These are phyloP conservation scores for Arthromyces matolae DNA, from an alignment of 768 basidiomycete genomes.

Conservation along the genomic window DNA sequence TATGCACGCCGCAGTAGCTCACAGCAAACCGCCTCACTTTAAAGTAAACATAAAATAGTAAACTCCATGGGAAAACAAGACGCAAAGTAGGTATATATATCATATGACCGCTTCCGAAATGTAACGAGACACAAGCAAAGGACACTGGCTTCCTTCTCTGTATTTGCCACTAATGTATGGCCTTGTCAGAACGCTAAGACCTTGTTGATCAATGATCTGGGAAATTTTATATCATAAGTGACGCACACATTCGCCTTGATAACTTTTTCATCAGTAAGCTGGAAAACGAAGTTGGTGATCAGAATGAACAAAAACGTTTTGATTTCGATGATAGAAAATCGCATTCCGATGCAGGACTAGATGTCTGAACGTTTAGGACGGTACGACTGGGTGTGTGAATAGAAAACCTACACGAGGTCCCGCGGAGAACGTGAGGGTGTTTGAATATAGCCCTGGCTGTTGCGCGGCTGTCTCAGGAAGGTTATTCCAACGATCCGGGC, in stretches of 20 bases:
- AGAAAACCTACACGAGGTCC: slow-evolving; percentile 65
- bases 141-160: slow-evolving; percentile 60
- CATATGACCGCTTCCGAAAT: slow-evolving; percentile 2
- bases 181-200: slow-evolving; percentile 58
- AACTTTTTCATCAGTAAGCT: slow-evolving; percentile 49
- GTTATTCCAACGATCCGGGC: slow-evolving; percentile 79
- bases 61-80: too few relatives aligned
- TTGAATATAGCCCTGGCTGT: slow-evolving; percentile 70
- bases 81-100: background rate
- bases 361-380: slow-evolving; percentile 3
- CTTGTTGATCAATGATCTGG: background rate
- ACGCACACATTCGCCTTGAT: slow-evolving; percentile 62
- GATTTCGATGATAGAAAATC: slow-evolving; percentile 81
- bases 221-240: background rate
- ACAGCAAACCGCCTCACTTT: background rate
- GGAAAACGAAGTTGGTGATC: slow-evolving; percentile 62
- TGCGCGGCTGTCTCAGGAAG: slow-evolving; percentile 64
- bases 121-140: slow-evolving; percentile 46
- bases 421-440: slow-evolving; percentile 72
- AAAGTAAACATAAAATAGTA: too few relatives aligned
- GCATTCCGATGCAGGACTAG: slow-evolving; percentile 80
- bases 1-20: too few relatives aligned
- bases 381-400: background rate
- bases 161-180: slow-evolving; percentile 56
- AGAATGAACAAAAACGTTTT: slow-evolving; percentile 73